Percentiles rank a stretch among this genome's conserved stretches.
Evolutionary conservation across 192 early-diverging fungal species (phyloP).

Genomic region (Coemansia sp.): DNA sequence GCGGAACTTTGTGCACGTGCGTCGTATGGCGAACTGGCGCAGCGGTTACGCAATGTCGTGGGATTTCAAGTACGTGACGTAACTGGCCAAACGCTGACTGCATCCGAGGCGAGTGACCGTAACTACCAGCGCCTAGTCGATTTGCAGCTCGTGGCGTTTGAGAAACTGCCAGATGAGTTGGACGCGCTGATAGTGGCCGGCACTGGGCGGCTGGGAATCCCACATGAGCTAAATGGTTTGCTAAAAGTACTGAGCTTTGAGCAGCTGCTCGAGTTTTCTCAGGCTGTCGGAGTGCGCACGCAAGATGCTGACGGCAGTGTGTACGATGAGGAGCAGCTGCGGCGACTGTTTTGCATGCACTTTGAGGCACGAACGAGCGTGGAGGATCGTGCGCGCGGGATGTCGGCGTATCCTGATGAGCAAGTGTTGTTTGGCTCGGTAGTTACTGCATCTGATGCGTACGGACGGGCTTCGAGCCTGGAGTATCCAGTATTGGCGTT

Average conservation of each 20-base stretch:
- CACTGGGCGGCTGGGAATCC: slow-evolving; percentile 61
- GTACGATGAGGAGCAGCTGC: background rate
- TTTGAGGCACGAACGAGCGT: slow-evolving; percentile 29
- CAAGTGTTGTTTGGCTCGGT: slow-evolving; percentile 68
- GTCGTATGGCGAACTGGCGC: slow-evolving; percentile 56
- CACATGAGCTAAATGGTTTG: slow-evolving; percentile 49
- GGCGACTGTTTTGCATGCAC: slow-evolving; percentile 5
- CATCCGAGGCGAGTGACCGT: slow-evolving; percentile 59
- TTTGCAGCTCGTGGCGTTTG: slow-evolving; percentile 77
- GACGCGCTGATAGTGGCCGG: slow-evolving; percentile 74
- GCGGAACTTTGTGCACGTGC: slow-evolving; percentile 31
- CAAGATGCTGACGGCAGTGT: slow-evolving; percentile 7
- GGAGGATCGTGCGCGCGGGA: slow-evolving; percentile 54
- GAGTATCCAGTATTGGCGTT: slow-evolving; percentile 52
- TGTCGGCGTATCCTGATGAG: slow-evolving; percentile 43
- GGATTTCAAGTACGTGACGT: slow-evolving; percentile 79
- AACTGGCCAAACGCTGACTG: slow-evolving; percentile 71
- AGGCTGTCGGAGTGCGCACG: slow-evolving; percentile 61
- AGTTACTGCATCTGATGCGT: slow-evolving; percentile 63
- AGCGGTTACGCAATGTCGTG: slow-evolving; percentile 57
- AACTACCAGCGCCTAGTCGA: slow-evolving; percentile 61
- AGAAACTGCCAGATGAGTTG: slow-evolving; percentile 45
- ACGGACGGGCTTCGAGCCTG: slow-evolving; percentile 21
- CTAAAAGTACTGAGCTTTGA: slow-evolving; percentile 54
- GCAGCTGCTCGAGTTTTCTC: slow-evolving; percentile 59